Base-by-base conservation (phyloP, 2,329 filamentous ascomycete genomes). In the Epicoccum sorghinum region DNA sequence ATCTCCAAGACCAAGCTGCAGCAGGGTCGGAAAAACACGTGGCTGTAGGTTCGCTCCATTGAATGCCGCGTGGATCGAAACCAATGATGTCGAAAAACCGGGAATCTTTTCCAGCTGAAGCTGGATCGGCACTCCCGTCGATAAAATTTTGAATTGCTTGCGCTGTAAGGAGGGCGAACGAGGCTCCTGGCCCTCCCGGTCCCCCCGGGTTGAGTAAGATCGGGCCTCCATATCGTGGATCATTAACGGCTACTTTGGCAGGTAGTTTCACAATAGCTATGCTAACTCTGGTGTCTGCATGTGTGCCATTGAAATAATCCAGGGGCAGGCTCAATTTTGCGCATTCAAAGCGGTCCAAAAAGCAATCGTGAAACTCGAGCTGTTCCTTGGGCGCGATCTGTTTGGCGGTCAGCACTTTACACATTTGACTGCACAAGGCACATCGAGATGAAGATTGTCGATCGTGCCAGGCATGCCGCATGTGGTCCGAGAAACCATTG, bases 41-140 rank as follows among this genome's bases (percentile, higher is more conserved):
- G 8, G 73, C 68, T 7, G 43, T 42, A 1, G 77, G 77, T 12
- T 67, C 65, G 1, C 72, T 72, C 30, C 64, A 60, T 12, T 70
- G 74, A 22, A 79, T 71, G 7, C 76, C 77, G 12, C 78, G 69
- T 4, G 78, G 78, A 57, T 80, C 78, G 37, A 79, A 80, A n/a
- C 73, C 71, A 23, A 80, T 68, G 33, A 80, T 66, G 51, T 80
- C 78, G 52, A 70, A 79, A 50, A 75, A 75, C 44, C 68, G 75
- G 30, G 64, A 67, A 7, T 70, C 62, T 0, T 59, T 55, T 3
- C 22, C 33, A 22, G 37, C 60, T 12, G 43, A 18, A 4, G 39
- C 29, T 6, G 61, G 47, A 27, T 65, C 38, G 3, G 59, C 46
- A 14, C 47, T 41, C 12, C 67, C 62, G 50, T 73, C 73, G 8